A percentile compares a stretch with the other conserved stretches of the same genome.
Conservation (phyloP, 257 asterid species). For the Buddleja alternifolia region DNA sequence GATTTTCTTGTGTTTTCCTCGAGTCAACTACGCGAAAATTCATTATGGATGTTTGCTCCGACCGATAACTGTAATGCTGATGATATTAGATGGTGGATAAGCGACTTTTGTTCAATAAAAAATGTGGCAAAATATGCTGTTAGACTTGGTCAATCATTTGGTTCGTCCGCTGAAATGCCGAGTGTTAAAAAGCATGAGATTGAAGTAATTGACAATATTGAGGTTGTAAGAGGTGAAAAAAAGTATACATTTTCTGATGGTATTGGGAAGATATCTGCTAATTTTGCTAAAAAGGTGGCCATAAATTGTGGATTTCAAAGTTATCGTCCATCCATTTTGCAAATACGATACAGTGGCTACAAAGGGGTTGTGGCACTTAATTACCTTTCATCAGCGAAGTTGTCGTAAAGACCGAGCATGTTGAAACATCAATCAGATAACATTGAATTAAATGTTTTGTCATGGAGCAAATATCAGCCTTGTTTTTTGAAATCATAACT, state of each 20-base stretch:
- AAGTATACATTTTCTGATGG: constrained; percentile 81
- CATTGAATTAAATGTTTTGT: constrained; percentile 51
- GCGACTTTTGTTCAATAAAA: constrained; percentile 63
- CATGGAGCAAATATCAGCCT: constrained; percentile 61
- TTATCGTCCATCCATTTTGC: constrained; percentile 74
- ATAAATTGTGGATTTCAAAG: constrained; percentile 59
- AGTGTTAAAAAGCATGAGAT: constrained; percentile 55
- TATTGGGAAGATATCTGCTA: constrained; percentile 80
- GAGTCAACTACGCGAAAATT: constrained; percentile 84
- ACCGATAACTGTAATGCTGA: constrained; percentile 46
- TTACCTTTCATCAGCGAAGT: constrained; percentile 52
- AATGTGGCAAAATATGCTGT: constrained; percentile 96
- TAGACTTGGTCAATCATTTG: constrained; percentile 94
- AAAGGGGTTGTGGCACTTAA: constrained; percentile 92
- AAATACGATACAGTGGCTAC: constrained; percentile 85
- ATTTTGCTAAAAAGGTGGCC: constrained; percentile 71
- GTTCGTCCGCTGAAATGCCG: constrained; percentile 80
- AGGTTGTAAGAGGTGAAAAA: constrained; percentile 17
- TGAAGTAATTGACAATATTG: constrained; percentile 55
- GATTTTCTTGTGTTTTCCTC: constrained; percentile 95
- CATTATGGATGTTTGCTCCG: constrained; percentile 94
- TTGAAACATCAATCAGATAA: constrained; percentile 63
- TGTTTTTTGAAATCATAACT: constrained; percentile 52
- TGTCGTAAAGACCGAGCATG: constrained; percentile 82
- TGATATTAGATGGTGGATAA: constrained; percentile 82